Evolutionary conservation across 345 rosid species (phyloP).

Genomic region (Populus euphratica): DNA sequence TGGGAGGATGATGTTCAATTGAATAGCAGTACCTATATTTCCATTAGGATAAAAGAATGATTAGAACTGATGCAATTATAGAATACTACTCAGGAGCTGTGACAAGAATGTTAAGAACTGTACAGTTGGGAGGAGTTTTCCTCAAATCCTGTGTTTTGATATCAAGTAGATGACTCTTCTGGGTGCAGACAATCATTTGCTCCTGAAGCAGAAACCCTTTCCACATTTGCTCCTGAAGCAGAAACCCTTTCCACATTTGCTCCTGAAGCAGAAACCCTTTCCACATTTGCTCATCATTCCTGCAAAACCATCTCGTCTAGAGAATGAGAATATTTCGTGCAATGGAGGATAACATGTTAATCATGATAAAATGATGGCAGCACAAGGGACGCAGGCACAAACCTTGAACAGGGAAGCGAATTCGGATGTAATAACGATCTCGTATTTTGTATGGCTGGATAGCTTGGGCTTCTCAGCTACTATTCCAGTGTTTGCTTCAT

Average conservation of each 20-base stretch:
- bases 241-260: not conserved
- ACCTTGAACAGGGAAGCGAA: slow-evolving; percentile 22
- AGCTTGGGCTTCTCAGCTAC: slow-evolving; percentile 19
- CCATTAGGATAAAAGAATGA: not conserved
- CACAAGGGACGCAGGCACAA: slow-evolving; percentile 2
- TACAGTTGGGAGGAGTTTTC: slow-evolving; percentile 1
- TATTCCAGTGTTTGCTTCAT: slow-evolving; percentile 66
- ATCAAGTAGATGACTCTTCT: not conserved
- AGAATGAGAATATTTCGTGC: not conserved
- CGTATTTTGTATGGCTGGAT: slow-evolving; percentile 7
- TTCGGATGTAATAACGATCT: not conserved
- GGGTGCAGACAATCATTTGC: not conserved
- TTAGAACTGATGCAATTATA: not conserved
- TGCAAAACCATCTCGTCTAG: slow-evolving; percentile 9
- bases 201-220: not conserved
- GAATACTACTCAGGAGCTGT: not conserved
- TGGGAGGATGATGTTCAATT: not conserved
- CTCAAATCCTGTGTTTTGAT: not conserved
- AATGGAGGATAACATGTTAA: not conserved
- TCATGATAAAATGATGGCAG: not conserved
- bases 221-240: not conserved
- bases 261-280: not conserved
- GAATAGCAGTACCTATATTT: not conserved
- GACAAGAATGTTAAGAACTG: not conserved
- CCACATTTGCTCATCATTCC: slow-evolving; percentile 21